Base-by-base conservation (phyloP, 495 filamentous ascomycete species). In the Xylaria flabelliformis region DNA sequence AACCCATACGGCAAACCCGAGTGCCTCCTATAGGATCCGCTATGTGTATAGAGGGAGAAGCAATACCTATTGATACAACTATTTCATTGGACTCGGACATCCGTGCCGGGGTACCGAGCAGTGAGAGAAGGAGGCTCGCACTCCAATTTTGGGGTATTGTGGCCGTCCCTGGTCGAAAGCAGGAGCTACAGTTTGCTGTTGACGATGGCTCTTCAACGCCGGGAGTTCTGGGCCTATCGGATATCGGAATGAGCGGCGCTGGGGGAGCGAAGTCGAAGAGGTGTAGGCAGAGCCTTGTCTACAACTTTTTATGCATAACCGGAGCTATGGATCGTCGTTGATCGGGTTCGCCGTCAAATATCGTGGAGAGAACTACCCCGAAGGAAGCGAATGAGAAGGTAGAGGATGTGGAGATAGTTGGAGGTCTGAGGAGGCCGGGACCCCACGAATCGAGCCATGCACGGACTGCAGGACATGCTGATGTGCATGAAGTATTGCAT, bases 401-500 rank as follows among this genome's bases (percentile, higher is more conserved):
- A 17, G 50, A 3, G 15, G 6, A 59, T 36, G 41, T 39, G 65
- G 65, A 67, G 36, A 29, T 19, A 29, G 48, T 67, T 56, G 48
- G 65, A 42, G 34, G 19, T 44, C 53, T 61, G 36, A 39, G 36
- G 34, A 36, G 53, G 26, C 17, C 59, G 21, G 36, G 46, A 19
- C 17, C 24, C 65, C 29, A 15, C 15, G 64, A 8, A 42, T 39
- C 4, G 44, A 56, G 50, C 29, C 36, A 12, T 34, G 13, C 65
- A 67, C 17, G 34, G n/a, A 44, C 36, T 56, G 65, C 48, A 21
- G 50, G 6, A 50, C 21, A 56, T n/a, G 50, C 34, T 44, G 65
- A 66, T 67, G 50, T 67, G 65, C 65, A 67, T 67, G 48, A 56
- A 9, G 64, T 24, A 8, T 39, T 67, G 46, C 41, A 67, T 50